These are phyloP conservation scores for Aplosporella prunicola DNA, from an alignment of 2,329 filamentous ascomycete genomes.

Conservation along the genomic window DNA sequence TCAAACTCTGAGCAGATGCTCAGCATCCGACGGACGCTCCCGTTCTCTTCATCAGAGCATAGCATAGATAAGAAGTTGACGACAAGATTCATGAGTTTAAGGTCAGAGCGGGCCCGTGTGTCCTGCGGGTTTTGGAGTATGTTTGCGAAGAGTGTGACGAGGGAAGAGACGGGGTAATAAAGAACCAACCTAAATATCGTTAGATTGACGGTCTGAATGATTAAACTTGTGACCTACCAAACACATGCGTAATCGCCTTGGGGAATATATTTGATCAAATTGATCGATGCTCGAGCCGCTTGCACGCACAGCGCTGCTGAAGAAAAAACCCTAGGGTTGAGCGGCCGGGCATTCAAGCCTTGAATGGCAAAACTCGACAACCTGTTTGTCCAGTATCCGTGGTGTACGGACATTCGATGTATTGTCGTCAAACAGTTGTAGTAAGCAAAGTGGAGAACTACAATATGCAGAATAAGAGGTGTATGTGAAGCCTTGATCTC, in stretches of 20 bases:
- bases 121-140: slow-evolving; percentile 93
- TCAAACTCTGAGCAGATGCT: slow-evolving; percentile 94
- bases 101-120: slow-evolving; percentile 75
- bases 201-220: slow-evolving; percentile 13
- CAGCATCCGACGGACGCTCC: slow-evolving; percentile 87
- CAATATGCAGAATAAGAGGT: slow-evolving; percentile 86
- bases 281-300: slow-evolving; percentile 84
- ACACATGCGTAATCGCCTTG: slow-evolving; percentile 92
- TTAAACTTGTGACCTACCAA: slow-evolving; percentile 53
- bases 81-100: slow-evolving; percentile 83
- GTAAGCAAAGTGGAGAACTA: slow-evolving; percentile 91
- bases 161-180: slow-evolving; percentile 91
- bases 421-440: slow-evolving; percentile 98
- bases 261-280: slow-evolving; percentile 89
- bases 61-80: slow-evolving; percentile 86
- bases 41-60: slow-evolving; percentile 79
- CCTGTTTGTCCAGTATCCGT: slow-evolving; percentile 95
- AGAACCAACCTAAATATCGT: slow-evolving; percentile 60
- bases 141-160: slow-evolving; percentile 93
- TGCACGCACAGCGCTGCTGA: slow-evolving; percentile 88
- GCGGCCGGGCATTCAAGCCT: slow-evolving; percentile 76
- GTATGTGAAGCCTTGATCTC: slow-evolving; percentile 91
- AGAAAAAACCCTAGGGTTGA: slow-evolving; percentile 91
- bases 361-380: slow-evolving; percentile 92
- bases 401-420: slow-evolving; percentile 95